A percentile compares a stretch with the other conserved stretches of the same genome.
phyloP scores from a whole-genome alignment of 805 yeast genomes.

The Teunomyces kruisii region DNA sequence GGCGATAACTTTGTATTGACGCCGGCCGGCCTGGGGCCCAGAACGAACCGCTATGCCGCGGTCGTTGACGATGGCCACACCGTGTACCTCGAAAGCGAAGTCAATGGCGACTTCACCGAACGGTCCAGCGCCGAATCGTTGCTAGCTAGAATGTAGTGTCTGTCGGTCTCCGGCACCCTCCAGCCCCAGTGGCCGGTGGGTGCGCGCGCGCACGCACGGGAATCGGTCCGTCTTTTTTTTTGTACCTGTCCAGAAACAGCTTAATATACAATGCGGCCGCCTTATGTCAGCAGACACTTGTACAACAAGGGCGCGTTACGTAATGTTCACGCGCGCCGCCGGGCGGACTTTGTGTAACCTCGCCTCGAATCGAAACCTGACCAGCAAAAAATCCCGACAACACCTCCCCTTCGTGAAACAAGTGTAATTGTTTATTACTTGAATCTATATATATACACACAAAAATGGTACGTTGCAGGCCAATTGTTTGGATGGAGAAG shows the following conservation, averaged over 20 bases:
- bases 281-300: no score
- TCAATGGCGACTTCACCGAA: slow-evolving; percentile 22
- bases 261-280: no score
- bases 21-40: slow-evolving; percentile 7
- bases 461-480: slow-evolving; percentile 6
- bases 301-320: no score
- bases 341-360: slow-evolving; percentile 5
- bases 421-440: background rate
- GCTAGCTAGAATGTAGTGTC: slow-evolving; percentile 18
- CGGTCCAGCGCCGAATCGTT: slow-evolving; percentile 23
- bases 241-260: no score
- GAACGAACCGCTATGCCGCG: slow-evolving; percentile 13
- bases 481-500: no score
- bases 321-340: no score
- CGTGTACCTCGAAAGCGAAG: slow-evolving; percentile 16
- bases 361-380: slow-evolving; percentile 4
- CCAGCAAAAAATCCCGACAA: slow-evolving; percentile 5
- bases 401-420: slow-evolving; percentile 1
- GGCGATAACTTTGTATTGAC: slow-evolving; percentile 13
- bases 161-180: no score
- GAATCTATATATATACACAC: background rate
- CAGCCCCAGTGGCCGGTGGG: no score
- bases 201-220: no score
- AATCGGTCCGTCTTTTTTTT: no score
- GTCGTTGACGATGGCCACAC: slow-evolving; percentile 20